A percentile compares a stretch with the other conserved stretches of the same genome.
phyloP scores from a whole-genome alignment of 2,329 filamentous ascomycete genomes.

The Colletotrichum ledebouriae region DNA sequence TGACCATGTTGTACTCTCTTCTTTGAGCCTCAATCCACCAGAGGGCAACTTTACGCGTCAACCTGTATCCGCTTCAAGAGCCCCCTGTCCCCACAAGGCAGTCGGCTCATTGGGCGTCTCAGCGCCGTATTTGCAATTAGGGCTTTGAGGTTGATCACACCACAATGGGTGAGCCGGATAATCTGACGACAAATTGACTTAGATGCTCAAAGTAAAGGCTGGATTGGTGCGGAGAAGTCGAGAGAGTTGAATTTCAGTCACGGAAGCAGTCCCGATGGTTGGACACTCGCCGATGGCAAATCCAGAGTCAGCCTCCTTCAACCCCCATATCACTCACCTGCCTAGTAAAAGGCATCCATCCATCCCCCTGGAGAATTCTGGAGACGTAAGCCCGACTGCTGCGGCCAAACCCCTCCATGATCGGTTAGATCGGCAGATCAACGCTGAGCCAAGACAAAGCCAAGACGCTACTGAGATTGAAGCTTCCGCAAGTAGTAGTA shows the following conservation, averaged over 20 bases:
- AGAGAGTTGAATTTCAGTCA: neutral
- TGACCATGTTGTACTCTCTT: neutral
- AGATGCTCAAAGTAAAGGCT: neutral
- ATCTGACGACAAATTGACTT: constrained; percentile 7
- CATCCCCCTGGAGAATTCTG: constrained; percentile 13
- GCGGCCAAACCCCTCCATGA: constrained; percentile 22
- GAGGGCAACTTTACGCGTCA: constrained; percentile 28
- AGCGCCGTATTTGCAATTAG: constrained; percentile 7
- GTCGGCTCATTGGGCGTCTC: constrained; percentile 5
- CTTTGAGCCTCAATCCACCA: constrained; percentile 11
- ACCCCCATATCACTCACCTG: neutral
- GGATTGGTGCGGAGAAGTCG: neutral
- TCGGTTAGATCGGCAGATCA: constrained; percentile 39
- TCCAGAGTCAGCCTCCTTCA: neutral
- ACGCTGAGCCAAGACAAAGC: constrained; percentile 38
- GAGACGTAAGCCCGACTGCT: constrained; percentile 12
- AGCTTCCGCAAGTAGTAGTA: constrained; percentile 15
- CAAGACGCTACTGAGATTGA: constrained; percentile 30
- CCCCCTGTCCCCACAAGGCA: constrained; percentile 28
- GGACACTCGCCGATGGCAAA: constrained; percentile 6
- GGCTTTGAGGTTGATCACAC: constrained; percentile 33
- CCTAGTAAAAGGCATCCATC: neutral
- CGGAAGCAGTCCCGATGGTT: neutral
- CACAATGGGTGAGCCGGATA: constrained; percentile 3
- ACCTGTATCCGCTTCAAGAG: constrained; percentile 28